These are phyloP conservation scores for Tubosaeta sp. DNA, from an alignment of 768 basidiomycete species.

Conservation along the genomic window DNA sequence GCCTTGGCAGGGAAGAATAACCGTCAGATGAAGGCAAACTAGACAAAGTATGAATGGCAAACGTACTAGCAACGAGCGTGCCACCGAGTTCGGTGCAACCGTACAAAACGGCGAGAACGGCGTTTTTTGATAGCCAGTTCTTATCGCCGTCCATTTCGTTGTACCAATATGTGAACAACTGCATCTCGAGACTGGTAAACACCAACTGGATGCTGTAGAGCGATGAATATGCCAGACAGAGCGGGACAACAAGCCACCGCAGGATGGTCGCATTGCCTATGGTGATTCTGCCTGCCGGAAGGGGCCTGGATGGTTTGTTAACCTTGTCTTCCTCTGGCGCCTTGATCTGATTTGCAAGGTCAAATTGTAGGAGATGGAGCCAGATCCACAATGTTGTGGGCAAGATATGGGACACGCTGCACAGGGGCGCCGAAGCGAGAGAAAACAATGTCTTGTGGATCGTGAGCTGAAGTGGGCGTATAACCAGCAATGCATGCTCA, in stretches of 20 bases:
- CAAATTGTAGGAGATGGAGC: conserved; percentile 41
- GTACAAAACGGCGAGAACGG: conserved; percentile 36
- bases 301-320: conserved; percentile 44
- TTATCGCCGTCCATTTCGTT: conserved; percentile 36
- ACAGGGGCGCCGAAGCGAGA: conserved; percentile 30
- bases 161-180: conserved; percentile 33
- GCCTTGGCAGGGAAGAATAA: conserved; percentile 11
- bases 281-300: conserved; percentile 41
- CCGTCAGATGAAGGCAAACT: not conserved
- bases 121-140: conserved; percentile 37
- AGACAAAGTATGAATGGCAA: not conserved
- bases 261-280: conserved; percentile 30
- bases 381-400: conserved; percentile 40
- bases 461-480: not conserved
- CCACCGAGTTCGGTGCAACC: conserved; percentile 37
- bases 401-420: conserved; percentile 9
- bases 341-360: conserved; percentile 42
- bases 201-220: conserved; percentile 31
- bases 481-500: conserved; percentile 17
- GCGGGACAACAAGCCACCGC: conserved; percentile 33
- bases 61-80: conserved; percentile 36
- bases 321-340: conserved; percentile 38
- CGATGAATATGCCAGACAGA: conserved; percentile 34
- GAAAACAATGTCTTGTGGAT: conserved; percentile 32
- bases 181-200: conserved; percentile 32